These are phyloP conservation scores for Malassezia caprae DNA, from an alignment of 1,284 basidiomycete species.

Conservation along the genomic window DNA sequence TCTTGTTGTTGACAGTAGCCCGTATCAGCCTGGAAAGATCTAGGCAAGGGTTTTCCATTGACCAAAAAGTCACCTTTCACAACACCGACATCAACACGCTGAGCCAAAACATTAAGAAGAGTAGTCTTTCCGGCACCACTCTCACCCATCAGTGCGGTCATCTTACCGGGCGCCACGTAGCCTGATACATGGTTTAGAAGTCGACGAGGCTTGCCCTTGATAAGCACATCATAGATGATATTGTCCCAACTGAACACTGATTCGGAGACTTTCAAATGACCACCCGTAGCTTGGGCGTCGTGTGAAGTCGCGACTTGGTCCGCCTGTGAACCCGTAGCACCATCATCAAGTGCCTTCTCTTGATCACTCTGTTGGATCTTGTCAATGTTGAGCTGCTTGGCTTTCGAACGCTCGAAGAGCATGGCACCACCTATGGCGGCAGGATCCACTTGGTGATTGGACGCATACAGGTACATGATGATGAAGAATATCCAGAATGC, in stretches of 20 bases:
- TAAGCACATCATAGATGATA: conserved; percentile 31
- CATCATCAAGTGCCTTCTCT: not conserved
- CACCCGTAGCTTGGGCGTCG: not conserved
- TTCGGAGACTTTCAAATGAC: conserved; percentile 22
- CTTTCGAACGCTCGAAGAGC: conserved; percentile 28
- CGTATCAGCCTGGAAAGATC: conserved; percentile 31
- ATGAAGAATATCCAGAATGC: conserved; percentile 32
- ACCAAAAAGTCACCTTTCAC: conserved; percentile 26
- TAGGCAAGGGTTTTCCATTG: conserved; percentile 23
- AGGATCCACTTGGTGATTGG: conserved; percentile 33
- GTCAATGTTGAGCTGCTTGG: not conserved
- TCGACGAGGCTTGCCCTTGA: conserved; percentile 31
- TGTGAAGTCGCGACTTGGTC: not conserved
- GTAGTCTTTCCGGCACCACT: conserved; percentile 42
- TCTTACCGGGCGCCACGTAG: conserved; percentile 34
- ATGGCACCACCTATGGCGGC: conserved; percentile 31
- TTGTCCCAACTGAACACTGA: conserved; percentile 33
- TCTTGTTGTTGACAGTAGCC: conserved; percentile 42
- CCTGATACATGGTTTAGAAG: conserved; percentile 50
- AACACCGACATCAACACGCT: conserved; percentile 28
- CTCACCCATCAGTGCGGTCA: conserved; percentile 40
- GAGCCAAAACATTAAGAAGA: conserved; percentile 34
- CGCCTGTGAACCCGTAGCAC: not conserved
- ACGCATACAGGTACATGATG: conserved; percentile 24
- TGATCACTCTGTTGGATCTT: not conserved